Evolutionary conservation across 108 stramenopile genomes (phyloP), one percentile per base, ranked within the genome.

Genomic region (Nitzschia sp.): DNA sequence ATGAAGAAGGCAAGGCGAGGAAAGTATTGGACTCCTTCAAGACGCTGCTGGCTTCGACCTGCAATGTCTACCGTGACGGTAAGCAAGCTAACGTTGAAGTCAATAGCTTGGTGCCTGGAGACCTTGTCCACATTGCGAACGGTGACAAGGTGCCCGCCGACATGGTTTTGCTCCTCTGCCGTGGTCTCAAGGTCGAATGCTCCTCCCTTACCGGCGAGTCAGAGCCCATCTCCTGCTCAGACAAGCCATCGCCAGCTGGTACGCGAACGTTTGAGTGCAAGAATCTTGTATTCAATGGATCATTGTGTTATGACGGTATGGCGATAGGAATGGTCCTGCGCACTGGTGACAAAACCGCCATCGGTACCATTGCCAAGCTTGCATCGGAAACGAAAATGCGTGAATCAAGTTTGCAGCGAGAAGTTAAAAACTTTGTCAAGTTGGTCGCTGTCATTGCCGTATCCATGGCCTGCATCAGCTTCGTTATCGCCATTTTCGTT

Each of bases 121-220:
- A 92, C 66, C 34, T 89, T 49, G 82, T 89, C 66, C 31, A 75
- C 17, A 49, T 97, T 26, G 62, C 64, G n/a, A 46, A 69, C 19
- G 97, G 97, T 23, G 92, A 95, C 64, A 75, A 75, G 32, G 74
- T 93, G 28, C 95, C 97, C 19, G 87, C 91, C 17, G 98, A 98
- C 75, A 45, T 95, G 19, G 86, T 96, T 64, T 71, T 98, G 69
- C 42, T 96, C 27, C 58, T 77, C 24, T 74, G 82, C 23, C 61
- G 73, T 49, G 80, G 89, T 67, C 51, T 97, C 51, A 70, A 88
- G 18, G 76, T 76, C 35, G 82, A 79, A 38, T 95, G 96, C 68
- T 89, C 91, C 32, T 87, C 90, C 31, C 71, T 98, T 34, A 98
- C 97, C 15, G 97, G 97, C 58, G 95, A 97, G 67, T 85, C 93